phyloP scores from a whole-genome alignment of 768 basidiomycete genomes.

The Galerina sulciceps region DNA sequence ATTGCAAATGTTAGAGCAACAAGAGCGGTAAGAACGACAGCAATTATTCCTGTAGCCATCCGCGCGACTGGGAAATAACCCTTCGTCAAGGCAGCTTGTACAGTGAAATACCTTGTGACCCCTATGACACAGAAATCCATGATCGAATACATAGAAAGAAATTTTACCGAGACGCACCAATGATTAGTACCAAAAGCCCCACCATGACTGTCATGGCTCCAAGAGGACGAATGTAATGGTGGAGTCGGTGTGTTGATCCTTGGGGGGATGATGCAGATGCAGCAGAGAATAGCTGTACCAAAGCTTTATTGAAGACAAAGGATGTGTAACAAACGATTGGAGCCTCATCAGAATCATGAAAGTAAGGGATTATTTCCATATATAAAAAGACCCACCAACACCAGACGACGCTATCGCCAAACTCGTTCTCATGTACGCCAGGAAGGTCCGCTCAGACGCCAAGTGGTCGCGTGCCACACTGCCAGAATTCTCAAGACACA shows the following conservation, averaged over 20 bases:
- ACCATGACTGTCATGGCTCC: conserved; percentile 53
- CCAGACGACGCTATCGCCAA: conserved; percentile 61
- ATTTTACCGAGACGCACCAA: conserved; percentile 42
- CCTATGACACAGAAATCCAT: conserved; percentile 36
- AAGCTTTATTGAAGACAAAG: conserved; percentile 33
- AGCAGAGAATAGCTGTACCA: conserved; percentile 59
- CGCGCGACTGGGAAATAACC: conserved; percentile 62
- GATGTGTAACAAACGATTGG: background rate
- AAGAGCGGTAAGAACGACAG: conserved; percentile 40
- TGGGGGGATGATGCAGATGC: conserved; percentile 22
- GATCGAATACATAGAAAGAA: background rate
- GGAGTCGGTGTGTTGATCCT: conserved; percentile 22
- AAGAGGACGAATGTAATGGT: conserved; percentile 49
- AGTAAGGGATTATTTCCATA: background rate
- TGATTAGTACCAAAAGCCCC: conserved; percentile 48
- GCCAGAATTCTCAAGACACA: conserved; percentile 56
- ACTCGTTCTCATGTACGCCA: conserved; percentile 70
- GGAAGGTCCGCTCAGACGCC: conserved; percentile 64
- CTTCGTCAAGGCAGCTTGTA: conserved; percentile 52
- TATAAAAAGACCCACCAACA: conserved; percentile 48
- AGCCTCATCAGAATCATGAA: background rate
- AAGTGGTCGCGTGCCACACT: conserved; percentile 69
- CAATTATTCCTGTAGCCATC: conserved; percentile 42
- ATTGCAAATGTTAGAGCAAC: conserved; percentile 48
- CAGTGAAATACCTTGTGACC: conserved; percentile 52